phyloP scores from a whole-genome alignment of 2,329 filamentous ascomycete genomes.

The Hirsutella rhossiliensis region DNA sequence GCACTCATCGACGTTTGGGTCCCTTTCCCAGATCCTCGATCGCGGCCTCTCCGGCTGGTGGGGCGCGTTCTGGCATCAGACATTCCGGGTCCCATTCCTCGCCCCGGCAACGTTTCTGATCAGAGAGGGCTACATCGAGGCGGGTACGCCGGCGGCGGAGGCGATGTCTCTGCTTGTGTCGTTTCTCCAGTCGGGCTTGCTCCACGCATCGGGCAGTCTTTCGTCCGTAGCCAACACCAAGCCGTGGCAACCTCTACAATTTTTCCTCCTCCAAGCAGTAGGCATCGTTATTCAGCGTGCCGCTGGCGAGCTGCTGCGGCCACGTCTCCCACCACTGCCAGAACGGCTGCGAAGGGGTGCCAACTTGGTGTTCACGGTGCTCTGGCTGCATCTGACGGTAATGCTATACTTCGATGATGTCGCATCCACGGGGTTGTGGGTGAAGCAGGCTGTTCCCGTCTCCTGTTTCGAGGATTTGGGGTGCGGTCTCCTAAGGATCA shows the following conservation, averaged over 20 bases:
- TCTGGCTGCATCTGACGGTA: not conserved
- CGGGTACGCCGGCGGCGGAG: slow-evolving; percentile 13
- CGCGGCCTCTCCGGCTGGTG: slow-evolving; percentile 70
- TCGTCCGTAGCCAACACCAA: slow-evolving; percentile 44
- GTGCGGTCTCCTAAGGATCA: too few relatives aligned
- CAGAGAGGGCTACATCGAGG: slow-evolving; percentile 24
- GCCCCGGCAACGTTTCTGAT: slow-evolving; percentile 42
- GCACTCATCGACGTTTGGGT: slow-evolving; percentile 44
- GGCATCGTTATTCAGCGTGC: slow-evolving; percentile 50
- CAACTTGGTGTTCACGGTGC: not conserved
- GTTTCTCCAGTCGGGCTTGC: slow-evolving; percentile 52
- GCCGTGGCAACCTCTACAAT: slow-evolving; percentile 45
- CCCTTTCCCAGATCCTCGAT: slow-evolving; percentile 42
- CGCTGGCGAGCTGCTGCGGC: not conserved
- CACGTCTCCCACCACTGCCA: not conserved
- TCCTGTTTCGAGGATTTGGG: not conserved
- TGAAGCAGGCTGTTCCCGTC: not conserved
- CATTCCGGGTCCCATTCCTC: slow-evolving; percentile 63
- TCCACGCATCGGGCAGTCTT: slow-evolving; percentile 62
- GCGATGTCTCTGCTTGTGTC: slow-evolving; percentile 20
- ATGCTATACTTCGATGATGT: not conserved
- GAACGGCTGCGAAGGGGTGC: not conserved
- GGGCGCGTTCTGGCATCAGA: slow-evolving; percentile 85
- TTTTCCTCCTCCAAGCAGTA: slow-evolving; percentile 60
- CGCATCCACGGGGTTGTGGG: not conserved